Conservation (phyloP, 2,329 filamentous ascomycete genomes). For the Fusarium bactridioides region DNA sequence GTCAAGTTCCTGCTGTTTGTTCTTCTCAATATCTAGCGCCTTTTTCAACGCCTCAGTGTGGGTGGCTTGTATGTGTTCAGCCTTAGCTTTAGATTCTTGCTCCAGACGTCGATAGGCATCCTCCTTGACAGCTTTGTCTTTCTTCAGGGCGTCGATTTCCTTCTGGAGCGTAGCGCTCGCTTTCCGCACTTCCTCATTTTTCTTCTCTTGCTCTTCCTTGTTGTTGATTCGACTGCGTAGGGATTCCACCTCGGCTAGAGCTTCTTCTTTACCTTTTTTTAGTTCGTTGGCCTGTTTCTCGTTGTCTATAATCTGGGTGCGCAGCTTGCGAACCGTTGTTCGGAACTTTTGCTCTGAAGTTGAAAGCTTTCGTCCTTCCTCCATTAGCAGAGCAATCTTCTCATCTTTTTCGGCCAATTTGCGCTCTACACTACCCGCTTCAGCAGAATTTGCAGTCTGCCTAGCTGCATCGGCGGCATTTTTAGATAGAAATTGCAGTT, state of each 20-base stretch:
- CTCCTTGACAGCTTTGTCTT: slow-evolving; percentile 65
- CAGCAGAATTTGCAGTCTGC: slow-evolving; percentile 68
- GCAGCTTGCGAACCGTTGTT: slow-evolving; percentile 82
- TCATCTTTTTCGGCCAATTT: slow-evolving; percentile 90
- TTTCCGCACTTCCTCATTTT: slow-evolving; percentile 57
- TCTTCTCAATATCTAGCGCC: slow-evolving; percentile 71
- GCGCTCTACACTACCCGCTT: slow-evolving; percentile 73
- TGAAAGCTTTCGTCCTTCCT: slow-evolving; percentile 89
- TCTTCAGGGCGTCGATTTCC: slow-evolving; percentile 53
- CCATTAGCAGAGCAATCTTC: slow-evolving; percentile 86
- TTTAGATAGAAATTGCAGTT: slow-evolving; percentile 86
- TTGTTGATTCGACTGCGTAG: slow-evolving; percentile 58
- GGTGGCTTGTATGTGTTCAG: slow-evolving; percentile 69
- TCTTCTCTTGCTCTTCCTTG: slow-evolving; percentile 64
- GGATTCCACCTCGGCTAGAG: slow-evolving; percentile 57
- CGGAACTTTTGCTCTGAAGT: slow-evolving; percentile 87
- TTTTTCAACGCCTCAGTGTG: slow-evolving; percentile 73
- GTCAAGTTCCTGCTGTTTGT: slow-evolving; percentile 63
- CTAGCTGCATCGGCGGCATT: slow-evolving; percentile 80
- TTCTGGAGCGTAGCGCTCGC: slow-evolving; percentile 60
- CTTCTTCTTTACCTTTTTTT: slow-evolving; percentile 66
- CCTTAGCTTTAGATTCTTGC: slow-evolving; percentile 72
- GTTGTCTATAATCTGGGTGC: slow-evolving; percentile 68
- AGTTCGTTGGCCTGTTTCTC: slow-evolving; percentile 71
- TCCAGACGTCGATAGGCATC: slow-evolving; percentile 73